Evolutionary conservation across 306 rosid species (phyloP).

Genomic region (Ormosia emarginata): DNA sequence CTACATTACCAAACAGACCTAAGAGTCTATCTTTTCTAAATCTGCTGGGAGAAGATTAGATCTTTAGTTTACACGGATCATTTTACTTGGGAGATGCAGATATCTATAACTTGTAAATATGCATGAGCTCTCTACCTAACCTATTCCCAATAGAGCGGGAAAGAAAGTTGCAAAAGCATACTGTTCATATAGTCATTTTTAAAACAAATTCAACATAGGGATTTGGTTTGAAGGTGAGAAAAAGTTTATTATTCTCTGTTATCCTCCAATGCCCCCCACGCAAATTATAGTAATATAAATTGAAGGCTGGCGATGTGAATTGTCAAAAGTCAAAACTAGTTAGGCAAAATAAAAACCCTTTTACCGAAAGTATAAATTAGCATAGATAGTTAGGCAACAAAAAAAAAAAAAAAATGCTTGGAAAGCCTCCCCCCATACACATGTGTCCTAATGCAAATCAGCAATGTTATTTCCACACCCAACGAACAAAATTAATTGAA

Average conservation of each 20-base stretch:
- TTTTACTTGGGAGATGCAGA: neutral
- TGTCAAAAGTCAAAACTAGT: slow-evolving; percentile 34
- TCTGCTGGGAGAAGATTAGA: neutral
- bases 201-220: neutral
- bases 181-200: neutral
- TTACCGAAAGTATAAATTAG: slow-evolving; percentile 8
- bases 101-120: neutral
- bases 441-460: neutral
- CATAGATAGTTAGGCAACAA: slow-evolving; percentile 18
- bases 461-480: neutral
- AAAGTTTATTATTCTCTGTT: neutral
- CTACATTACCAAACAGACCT: too few relatives aligned
- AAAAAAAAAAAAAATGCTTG: slow-evolving; percentile 9
- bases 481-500: slow-evolving; percentile 19
- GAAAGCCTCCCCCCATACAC: neutral
- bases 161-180: neutral
- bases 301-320: slow-evolving; percentile 5
- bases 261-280: neutral
- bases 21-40: neutral
- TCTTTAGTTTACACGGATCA: neutral
- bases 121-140: neutral
- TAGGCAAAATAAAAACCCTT: slow-evolving; percentile 21
- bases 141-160: neutral
- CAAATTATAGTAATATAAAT: slow-evolving; percentile 17
- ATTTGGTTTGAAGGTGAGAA: neutral